Evolutionary conservation across 2,329 filamentous ascomycete species (phyloP), one percentile per base, ranked within the genome.

Genomic region (Penicillium sp.): DNA sequence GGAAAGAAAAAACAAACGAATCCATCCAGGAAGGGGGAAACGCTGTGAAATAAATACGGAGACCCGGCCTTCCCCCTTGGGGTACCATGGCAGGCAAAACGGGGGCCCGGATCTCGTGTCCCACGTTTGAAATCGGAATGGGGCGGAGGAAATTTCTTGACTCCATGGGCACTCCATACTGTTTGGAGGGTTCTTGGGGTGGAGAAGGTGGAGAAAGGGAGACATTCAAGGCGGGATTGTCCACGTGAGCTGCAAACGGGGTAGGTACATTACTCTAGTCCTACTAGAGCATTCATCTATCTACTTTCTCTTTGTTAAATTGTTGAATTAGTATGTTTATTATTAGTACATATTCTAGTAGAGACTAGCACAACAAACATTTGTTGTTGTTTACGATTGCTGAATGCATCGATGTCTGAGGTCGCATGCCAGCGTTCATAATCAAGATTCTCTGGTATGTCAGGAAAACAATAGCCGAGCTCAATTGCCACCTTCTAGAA

Each of bases 101-200:
- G 66, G 67, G 68, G 68, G 68, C 67, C 68, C 69, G 65, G 68
- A 71, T 70, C 65, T 64, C 53, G 58, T 56, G 63, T 65, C 64
- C 64, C 63, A 63, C 60, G 57, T 61, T 64, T 63, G 64, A 48
- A 27, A 53, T 50, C 57, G 57, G 63, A 60, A 60, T 66, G 56
- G 60, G 58, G 61, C 54, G 55, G 53, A 65, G 60, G 62, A 59
- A 62, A 59, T 63, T 64, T 61, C 63, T 44, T 54, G 47, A 60
- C 62, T 66, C 63, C 63, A 68, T 61, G 58, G 65, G 61, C 59
- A 61, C 66, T 68, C 62, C 64, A 60, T 60, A 60, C 55, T 53
- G 53, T 59, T 60, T 63, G 56, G 59, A 62, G 57, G 60, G 52
- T 56, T 61, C 59, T 55, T 60, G 53, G 55, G 53, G 64, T 68